phyloP scores from a whole-genome alignment of 352 stramenopile genomes.

The Phytopythium vexans region DNA sequence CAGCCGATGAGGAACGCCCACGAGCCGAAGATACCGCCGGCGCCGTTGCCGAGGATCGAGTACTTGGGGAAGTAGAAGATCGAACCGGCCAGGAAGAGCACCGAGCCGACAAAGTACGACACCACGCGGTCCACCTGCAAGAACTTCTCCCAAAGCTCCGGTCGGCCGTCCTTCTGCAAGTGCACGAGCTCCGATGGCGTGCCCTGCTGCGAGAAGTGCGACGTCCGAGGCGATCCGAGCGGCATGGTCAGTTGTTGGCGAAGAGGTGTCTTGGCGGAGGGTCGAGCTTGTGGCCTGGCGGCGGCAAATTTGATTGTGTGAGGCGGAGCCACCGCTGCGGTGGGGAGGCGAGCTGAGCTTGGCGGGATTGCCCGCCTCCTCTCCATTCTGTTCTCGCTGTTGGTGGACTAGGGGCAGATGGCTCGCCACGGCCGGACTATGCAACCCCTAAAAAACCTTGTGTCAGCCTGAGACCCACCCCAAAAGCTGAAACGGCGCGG shows the following conservation, averaged over 20 bases:
- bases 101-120: slow-evolving; percentile 56
- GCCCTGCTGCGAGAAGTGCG: slow-evolving; percentile 13
- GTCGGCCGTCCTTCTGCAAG: slow-evolving; percentile 4
- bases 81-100: slow-evolving; percentile 75
- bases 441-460: too few species aligned
- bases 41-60: slow-evolving; percentile 52
- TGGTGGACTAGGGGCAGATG: too few species aligned
- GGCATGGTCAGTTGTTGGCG: not conserved
- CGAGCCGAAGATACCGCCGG: slow-evolving; percentile 55
- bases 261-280: not conserved
- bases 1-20: slow-evolving; percentile 77
- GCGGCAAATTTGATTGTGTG: not conserved
- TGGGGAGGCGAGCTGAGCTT: too few species aligned
- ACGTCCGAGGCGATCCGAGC: slow-evolving; percentile 20
- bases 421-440: too few species aligned
- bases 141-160: slow-evolving; percentile 40
- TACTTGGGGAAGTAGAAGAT: slow-evolving; percentile 82
- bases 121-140: slow-evolving; percentile 50
- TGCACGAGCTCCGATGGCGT: slow-evolving; percentile 3
- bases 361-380: too few species aligned
- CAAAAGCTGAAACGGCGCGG: too few species aligned
- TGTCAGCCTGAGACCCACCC: too few species aligned
- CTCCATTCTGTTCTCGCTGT: too few species aligned
- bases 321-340: too few species aligned
- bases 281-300: too few species aligned